Conservation (phyloP, 1,284 basidiomycete genomes). For the Sporisorium scitamineum region DNA sequence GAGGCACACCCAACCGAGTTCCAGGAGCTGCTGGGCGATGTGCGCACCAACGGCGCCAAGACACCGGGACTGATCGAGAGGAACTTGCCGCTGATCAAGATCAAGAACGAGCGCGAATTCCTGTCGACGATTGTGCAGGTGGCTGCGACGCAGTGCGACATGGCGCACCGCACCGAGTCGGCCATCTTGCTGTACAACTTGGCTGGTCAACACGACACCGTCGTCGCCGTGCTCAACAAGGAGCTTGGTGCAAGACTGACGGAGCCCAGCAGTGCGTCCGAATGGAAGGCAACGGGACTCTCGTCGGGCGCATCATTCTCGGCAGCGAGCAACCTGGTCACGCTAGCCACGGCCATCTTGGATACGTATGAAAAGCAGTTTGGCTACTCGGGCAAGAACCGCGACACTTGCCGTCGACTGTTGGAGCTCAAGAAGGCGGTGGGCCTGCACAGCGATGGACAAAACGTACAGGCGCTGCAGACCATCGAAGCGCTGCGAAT, state of each 20-base stretch:
- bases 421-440: conserved; percentile 86
- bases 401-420: conserved; percentile 76
- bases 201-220: conserved; percentile 88
- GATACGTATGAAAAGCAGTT: conserved; percentile 81
- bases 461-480: conserved; percentile 83
- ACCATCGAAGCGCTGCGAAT: conserved; percentile 89
- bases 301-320: conserved; percentile 71
- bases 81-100: conserved; percentile 80
- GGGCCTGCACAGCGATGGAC: conserved; percentile 79
- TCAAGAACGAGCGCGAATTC: conserved; percentile 80
- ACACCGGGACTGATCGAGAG: conserved; percentile 90
- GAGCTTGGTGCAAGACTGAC: conserved; percentile 80
- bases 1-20: conserved; percentile 79
- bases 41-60: conserved; percentile 86
- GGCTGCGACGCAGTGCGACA: conserved; percentile 81
- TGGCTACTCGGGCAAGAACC: conserved; percentile 81
- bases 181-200: conserved; percentile 96
- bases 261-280: conserved; percentile 50
- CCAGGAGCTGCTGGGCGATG: conserved; percentile 87
- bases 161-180: conserved; percentile 80
- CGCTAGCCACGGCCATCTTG: conserved; percentile 84
- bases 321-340: conserved; percentile 79
- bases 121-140: conserved; percentile 84
- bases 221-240: conserved; percentile 86
- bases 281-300: conserved; percentile 42